Evolutionary conservation across 805 yeast genomes (phyloP).

Genomic region (Zygotorulaspora danielsina): DNA sequence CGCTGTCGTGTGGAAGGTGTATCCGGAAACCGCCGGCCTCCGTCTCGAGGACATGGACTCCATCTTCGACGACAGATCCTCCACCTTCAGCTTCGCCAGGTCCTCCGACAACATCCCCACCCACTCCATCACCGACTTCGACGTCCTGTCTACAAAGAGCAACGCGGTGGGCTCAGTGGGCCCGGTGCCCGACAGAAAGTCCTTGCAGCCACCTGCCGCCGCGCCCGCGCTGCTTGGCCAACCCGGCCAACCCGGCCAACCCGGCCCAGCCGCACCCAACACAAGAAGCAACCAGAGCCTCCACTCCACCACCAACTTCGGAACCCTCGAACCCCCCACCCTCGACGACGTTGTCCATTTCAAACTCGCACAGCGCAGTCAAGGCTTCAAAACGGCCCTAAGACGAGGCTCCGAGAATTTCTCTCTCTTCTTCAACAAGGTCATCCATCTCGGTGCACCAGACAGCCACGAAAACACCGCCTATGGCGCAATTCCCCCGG

Average conservation of each 20-base stretch:
- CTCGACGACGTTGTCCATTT: constrained; percentile 37
- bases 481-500: constrained; percentile 18
- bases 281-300: constrained; percentile 18
- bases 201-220: background rate
- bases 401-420: constrained; percentile 41
- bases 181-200: constrained; percentile 10
- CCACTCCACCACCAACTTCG: constrained; percentile 15
- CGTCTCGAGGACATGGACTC: constrained; percentile 88
- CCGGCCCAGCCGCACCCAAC: constrained; percentile 3
- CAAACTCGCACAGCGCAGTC: constrained; percentile 31
- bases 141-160: constrained; percentile 8
- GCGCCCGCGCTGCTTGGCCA: no score
- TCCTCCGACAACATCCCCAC: constrained; percentile 7
- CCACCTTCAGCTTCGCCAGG: constrained; percentile 32
- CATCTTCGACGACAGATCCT: constrained; percentile 67
- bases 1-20: constrained; percentile 62
- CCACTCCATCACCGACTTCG: constrained; percentile 4
- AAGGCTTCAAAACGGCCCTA: constrained; percentile 28
- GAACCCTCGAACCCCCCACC: constrained; percentile 38
- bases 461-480: constrained; percentile 7
- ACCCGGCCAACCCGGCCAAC: background rate
- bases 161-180: constrained; percentile 1
- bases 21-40: constrained; percentile 90
- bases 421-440: constrained; percentile 31
- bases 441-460: constrained; percentile 14